These are phyloP conservation scores for Lepidium sativum DNA, from an alignment of 345 rosid genomes.

Conservation along the genomic window DNA sequence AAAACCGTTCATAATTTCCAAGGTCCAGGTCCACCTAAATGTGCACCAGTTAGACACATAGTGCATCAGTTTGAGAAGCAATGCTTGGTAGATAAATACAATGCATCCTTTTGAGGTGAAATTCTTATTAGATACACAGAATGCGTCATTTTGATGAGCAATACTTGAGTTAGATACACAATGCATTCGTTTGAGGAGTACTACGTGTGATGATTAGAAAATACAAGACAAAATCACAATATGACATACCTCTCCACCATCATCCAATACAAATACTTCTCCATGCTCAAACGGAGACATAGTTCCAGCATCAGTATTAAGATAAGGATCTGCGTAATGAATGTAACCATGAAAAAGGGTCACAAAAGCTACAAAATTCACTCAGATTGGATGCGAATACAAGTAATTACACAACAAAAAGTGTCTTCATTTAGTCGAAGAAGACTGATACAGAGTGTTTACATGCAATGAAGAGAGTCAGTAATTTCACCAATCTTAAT, in stretches of 20 bases:
- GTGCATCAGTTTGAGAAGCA: background rate
- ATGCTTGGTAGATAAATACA: too few species aligned
- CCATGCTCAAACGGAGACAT: conserved; percentile 95
- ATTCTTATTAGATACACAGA: background rate
- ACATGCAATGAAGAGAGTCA: background rate
- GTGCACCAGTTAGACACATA: background rate
- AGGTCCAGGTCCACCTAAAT: conserved; percentile 78
- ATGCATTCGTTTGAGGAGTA: background rate
- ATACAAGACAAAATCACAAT: background rate
- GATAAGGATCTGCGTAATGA: conserved; percentile 57
- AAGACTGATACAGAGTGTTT: background rate
- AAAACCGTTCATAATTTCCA: conserved; percentile 76
- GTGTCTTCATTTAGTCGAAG: background rate
- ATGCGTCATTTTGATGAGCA: background rate
- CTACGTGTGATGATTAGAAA: background rate
- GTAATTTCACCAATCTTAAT: conserved; percentile 51
- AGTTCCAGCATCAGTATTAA: conserved; percentile 80
- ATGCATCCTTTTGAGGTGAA: too few species aligned
- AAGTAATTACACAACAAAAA: background rate
- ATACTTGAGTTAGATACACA: background rate
- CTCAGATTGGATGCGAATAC: background rate
- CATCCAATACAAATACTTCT: conserved; percentile 77
- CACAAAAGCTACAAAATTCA: background rate
- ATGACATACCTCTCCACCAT: conserved; percentile 69
- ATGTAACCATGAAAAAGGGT: background rate